Base-by-base conservation (phyloP, 2,329 filamentous ascomycete species). In the Pyrenochaeta sp. region DNA sequence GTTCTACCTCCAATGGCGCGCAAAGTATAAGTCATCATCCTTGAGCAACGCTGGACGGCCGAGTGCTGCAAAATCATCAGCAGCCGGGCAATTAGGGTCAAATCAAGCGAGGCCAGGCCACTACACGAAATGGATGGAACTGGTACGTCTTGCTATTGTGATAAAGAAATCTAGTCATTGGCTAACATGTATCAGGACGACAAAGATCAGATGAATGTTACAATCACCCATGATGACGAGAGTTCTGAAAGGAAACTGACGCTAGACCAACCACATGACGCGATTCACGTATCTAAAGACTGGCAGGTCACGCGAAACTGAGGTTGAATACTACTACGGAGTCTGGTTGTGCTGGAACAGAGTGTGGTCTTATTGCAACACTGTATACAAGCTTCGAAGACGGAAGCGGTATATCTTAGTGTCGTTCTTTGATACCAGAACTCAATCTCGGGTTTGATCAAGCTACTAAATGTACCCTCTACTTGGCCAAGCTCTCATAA, bases 71-170 rank as follows among this genome's bases (percentile, higher is more conserved):
- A 57, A 57, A 29, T 46, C 54, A 12, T 60, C 54, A 27, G 42
- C 3, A 21, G 54, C 42, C 35, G 59, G 51, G 40, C 56, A 41
- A 10, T 35, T 32, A 33, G 47, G 2, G 15, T 49, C 58, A n/a
- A 30, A 33, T 7, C 51, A 54, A 21, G 35, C 40, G 20, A 54
- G 54, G n/a, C 47, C 54, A 14, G 59, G 47, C 0, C 59, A 58
- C 32, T 60, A 66, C 37, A 63, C 48, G 35, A 56, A 63, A n/a
- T 66, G 61, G 63, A 59, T 66, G 29, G 63, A 66, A 48, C 32
- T 66, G 51, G 63, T 66, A 39, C 23, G 59, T 55, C n/a, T 21
- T 36, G 31, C 17, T 5, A 14, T 32, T 12, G 2, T 15, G 11
- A 4, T n/a, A 4, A n/a, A n/a, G n/a, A n/a, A n/a, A n/a, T n/a